Percentiles rank a stretch among this genome's conserved stretches.
Conservation (phyloP, 2,329 filamentous ascomycete genomes). For the Microdochium paspali region DNA sequence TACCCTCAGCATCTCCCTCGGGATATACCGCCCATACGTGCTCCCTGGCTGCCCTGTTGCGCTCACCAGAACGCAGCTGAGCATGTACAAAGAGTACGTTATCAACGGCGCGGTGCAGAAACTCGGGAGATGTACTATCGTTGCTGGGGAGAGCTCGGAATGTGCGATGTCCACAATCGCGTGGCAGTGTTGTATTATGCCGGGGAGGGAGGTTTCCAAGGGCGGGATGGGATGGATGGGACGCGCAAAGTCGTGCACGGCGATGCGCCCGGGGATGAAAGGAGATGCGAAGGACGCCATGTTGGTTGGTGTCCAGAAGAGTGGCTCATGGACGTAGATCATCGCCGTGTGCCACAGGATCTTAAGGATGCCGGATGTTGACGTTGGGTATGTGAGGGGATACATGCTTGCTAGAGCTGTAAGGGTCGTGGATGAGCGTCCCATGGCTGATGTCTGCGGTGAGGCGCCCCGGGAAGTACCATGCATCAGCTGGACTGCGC, state of each 20-base stretch:
- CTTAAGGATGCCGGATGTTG: background rate
- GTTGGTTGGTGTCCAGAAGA: constrained; percentile 8
- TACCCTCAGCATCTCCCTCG: background rate
- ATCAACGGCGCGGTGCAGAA: constrained; percentile 2
- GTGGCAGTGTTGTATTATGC: constrained; percentile 1
- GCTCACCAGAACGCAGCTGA: constrained; percentile 1
- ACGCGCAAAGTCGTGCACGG: constrained; percentile 5
- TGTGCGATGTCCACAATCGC: constrained; percentile 1
- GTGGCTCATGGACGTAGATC: constrained; percentile 7
- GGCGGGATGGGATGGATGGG: constrained; percentile 1
- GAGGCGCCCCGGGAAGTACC: too few relatives aligned
- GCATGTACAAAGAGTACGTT: constrained; percentile 2
- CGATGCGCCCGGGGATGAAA: constrained; percentile 7
- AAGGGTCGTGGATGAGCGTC: background rate
- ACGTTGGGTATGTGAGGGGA: background rate
- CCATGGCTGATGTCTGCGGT: background rate
- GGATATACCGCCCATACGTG: constrained; percentile 1
- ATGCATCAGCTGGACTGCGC: constrained; percentile 1
- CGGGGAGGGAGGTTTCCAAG: background rate
- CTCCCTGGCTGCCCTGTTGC: background rate
- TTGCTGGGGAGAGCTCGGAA: background rate
- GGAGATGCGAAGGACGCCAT: constrained; percentile 7
- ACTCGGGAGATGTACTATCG: constrained; percentile 1
- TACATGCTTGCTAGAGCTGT: background rate
- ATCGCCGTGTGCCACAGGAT: constrained; percentile 4